Conservation (phyloP, 2,329 filamentous ascomycete species). For the Claviceps sp. region DNA sequence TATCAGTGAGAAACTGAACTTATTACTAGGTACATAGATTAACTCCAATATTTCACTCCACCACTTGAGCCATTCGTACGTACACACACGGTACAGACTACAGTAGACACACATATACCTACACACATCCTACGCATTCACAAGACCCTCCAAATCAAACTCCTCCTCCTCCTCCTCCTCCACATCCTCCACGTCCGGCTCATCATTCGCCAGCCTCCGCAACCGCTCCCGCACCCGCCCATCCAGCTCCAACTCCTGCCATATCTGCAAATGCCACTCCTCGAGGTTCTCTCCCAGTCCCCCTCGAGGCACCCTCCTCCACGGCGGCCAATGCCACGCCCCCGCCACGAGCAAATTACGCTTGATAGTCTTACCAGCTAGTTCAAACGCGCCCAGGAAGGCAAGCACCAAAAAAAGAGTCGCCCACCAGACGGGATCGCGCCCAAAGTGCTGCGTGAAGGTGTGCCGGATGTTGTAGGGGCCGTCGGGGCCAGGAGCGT, state of each 20-base stretch:
- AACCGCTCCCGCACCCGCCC: conserved; percentile 29
- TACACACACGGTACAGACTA: no score
- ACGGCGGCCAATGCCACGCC: conserved; percentile 33
- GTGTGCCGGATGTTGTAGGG: conserved; percentile 56
- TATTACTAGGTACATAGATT: no score
- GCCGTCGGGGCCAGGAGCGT: conserved; percentile 32
- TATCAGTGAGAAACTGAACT: no score
- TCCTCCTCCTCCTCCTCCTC: conserved; percentile 8
- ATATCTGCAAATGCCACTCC: conserved; percentile 40
- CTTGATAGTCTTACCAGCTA: conserved; percentile 40
- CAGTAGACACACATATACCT: no score
- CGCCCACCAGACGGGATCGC: conserved; percentile 61
- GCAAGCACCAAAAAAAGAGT: conserved; percentile 51
- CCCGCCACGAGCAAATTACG: conserved; percentile 32
- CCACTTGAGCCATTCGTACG: no score
- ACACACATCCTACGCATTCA: conserved; percentile 1
- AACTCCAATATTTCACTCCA: no score
- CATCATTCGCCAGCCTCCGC: conserved; percentile 25
- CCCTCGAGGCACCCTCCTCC: conserved; percentile 18
- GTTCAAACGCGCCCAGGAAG: conserved; percentile 49
- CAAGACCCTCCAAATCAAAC: conserved; percentile 3
- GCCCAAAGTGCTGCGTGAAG: conserved; percentile 54
- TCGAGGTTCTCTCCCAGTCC: conserved; percentile 28
- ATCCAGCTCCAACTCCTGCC: conserved; percentile 46
- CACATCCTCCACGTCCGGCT: conserved; percentile 14